Evolutionary conservation across 495 filamentous ascomycete species (phyloP), one percentile per base, ranked within the genome.

Genomic region (Penicillium crystallinum): DNA sequence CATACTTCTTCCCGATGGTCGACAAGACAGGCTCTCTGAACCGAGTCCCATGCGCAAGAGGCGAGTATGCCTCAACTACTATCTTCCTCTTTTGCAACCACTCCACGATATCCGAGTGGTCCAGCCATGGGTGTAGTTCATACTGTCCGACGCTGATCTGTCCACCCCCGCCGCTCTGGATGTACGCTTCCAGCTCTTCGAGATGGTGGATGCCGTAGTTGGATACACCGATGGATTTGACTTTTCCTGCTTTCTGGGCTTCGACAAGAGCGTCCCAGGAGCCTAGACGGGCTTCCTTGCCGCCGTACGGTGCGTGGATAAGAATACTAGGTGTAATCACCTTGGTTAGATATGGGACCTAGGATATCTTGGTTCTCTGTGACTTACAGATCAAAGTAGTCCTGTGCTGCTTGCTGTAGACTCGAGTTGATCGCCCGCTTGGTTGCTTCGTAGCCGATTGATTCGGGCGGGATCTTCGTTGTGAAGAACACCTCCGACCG

Each of bases 101-200:
- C 53, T 84, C 75, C 10, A 81, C 81, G 31, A 97, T 90, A 59
- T 91, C 88, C 2, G 74, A 73, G 11, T 88, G 78, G 21, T 84
- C 77, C 10, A 86, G 78, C 88, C 89, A 96, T 0, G 91, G 91
- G 57, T 97, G 91, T 15, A 96, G 63, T 67, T 96, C 91, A 57
- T 87, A 88, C 66, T 95, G 91, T 9, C 88, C 89, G 3, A 95
- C 87, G 50, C 82, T 85, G 55, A 97, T 77, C 17, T 89, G 74
- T 15, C 88, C 88, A 12, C 84, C 89, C 49, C 81, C 83, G 5
- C 86, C 87, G 52, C 80, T 72, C 54, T 81, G 77, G 59, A 91
- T 90, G 58, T 88, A 85, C 56, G 65, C 70, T 59, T 95, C 88
- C 37, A 96, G 69, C 46, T 81, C 79, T 22, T 80, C 65, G 8